A percentile compares a stretch with the other conserved stretches of the same genome.
These are phyloP conservation scores for Aureobasidium pullulans DNA, from an alignment of 2,329 filamentous ascomycete genomes.

Conservation along the genomic window DNA sequence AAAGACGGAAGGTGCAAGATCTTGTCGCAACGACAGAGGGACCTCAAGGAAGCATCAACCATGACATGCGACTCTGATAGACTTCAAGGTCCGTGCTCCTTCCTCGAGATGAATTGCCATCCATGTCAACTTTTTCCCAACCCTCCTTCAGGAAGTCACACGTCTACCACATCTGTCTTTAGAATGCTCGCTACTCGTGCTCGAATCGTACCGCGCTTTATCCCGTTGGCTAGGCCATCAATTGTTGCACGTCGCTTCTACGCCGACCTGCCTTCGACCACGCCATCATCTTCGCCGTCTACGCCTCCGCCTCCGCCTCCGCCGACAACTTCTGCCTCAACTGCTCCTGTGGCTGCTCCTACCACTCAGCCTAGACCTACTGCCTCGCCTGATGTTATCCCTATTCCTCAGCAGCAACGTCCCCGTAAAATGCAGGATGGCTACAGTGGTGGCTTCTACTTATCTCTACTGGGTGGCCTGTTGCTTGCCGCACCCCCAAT, in stretches of 20 bases:
- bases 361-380: neutral
- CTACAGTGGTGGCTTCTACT: conserved; percentile 8
- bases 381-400: neutral
- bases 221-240: neutral
- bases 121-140: too few relatives aligned
- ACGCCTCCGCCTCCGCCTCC: neutral
- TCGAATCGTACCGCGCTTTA: neutral
- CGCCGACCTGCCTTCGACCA: neutral
- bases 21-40: too few relatives aligned
- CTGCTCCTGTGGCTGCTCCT: neutral
- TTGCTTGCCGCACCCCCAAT: conserved; percentile 22
- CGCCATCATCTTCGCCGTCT: neutral
- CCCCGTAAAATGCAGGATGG: neutral
- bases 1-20: too few relatives aligned
- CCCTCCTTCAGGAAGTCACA: neutral
- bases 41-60: too few relatives aligned
- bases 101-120: too few relatives aligned
- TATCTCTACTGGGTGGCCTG: conserved; percentile 17
- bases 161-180: neutral
- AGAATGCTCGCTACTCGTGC: conserved; percentile 5
- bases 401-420: neutral
- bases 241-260: conserved; percentile 3
- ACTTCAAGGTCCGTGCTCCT: too few relatives aligned
- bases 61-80: too few relatives aligned
- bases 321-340: neutral